Percentiles rank a stretch among this genome's conserved stretches.
phyloP scores from a whole-genome alignment of 306 rosid genomes.

The Aeschynomene evenia region DNA sequence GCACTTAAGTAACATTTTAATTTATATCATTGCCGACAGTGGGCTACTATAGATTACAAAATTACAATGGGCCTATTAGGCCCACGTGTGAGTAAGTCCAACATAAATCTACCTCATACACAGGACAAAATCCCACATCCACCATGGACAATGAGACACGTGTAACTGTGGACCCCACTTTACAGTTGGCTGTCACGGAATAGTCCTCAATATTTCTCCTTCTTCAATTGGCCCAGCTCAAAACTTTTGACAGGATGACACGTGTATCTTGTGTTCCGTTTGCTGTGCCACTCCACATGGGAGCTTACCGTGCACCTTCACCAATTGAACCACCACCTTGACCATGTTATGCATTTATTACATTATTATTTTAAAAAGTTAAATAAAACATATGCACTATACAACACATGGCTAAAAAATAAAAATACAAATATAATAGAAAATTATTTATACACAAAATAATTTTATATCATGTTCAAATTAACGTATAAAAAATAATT shows the following conservation, averaged over 20 bases:
- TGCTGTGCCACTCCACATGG: conserved; percentile 4
- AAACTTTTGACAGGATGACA: background rate
- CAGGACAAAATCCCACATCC: background rate
- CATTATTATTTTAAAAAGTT: too few species aligned
- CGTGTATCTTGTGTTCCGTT: background rate
- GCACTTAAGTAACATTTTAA: background rate
- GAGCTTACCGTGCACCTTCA: background rate
- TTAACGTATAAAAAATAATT: too few species aligned
- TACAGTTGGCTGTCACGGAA: background rate
- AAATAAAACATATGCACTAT: too few species aligned
- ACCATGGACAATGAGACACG: conserved; percentile 1
- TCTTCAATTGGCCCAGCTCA: background rate
- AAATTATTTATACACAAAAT: too few species aligned
- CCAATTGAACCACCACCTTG: background rate
- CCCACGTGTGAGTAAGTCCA: background rate
- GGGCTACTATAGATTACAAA: background rate
- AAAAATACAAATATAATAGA: background rate
- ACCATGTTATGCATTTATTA: background rate
- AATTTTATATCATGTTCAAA: too few species aligned
- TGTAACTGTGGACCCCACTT: background rate
- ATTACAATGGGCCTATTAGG: background rate
- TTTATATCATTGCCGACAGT: conserved; percentile 15
- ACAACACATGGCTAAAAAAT: too few species aligned
- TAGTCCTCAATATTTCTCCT: background rate
- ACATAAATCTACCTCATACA: background rate